Evolutionary conservation across 1,284 basidiomycete species (phyloP), one percentile per base, ranked within the genome.

Genomic region (Spongispora temasekensis): DNA sequence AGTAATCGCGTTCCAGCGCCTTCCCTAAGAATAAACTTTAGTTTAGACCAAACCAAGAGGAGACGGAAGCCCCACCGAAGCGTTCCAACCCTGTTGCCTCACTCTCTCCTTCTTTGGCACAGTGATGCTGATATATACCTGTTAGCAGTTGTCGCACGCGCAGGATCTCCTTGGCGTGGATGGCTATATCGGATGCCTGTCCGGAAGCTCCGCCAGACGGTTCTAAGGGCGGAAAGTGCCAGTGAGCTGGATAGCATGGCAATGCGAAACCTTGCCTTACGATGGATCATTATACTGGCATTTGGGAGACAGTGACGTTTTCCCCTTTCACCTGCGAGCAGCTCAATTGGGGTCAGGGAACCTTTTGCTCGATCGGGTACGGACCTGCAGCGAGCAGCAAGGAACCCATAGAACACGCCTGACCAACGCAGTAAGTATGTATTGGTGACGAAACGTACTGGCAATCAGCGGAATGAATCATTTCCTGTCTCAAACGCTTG

Each of bases 241-340:
- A 64, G 53, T 54, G 57, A n/a, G n/a, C n/a, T 59, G 52, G 58
- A 58, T 56, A 54, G 34, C 25, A 67, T 50, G 60, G 50, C 56
- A 59, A 58, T 53, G 62, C 60, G 60, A 42, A 44, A 31, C 30
- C 42, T 32, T 30, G 28, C 81, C 93, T 74, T 75, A 95, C 94
- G 95, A 75, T 97, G 95, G 56, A 97, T 97, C 95, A 97, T 97
- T 67, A 97, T 94, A 71, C 90, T 94, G 23, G 94, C 89, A 71
- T 97, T 92, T 12, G 94, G 94, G 53, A 97, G 83, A 65, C 91
- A 91, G 71, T 94, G 94, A 37, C 95, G 83, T 75, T 95, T 93
- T 23, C 94, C 95, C 65, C 82, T 87, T 77, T 91, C 92, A 37
- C 90, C 86, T 81, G 74, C 32, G 8, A 28, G 32, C 48, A 62